Percentiles rank a stretch among this genome's conserved stretches.
These are phyloP conservation scores for Colletotrichum sp. DNA, from an alignment of 2,329 filamentous ascomycete genomes.

Conservation along the genomic window DNA sequence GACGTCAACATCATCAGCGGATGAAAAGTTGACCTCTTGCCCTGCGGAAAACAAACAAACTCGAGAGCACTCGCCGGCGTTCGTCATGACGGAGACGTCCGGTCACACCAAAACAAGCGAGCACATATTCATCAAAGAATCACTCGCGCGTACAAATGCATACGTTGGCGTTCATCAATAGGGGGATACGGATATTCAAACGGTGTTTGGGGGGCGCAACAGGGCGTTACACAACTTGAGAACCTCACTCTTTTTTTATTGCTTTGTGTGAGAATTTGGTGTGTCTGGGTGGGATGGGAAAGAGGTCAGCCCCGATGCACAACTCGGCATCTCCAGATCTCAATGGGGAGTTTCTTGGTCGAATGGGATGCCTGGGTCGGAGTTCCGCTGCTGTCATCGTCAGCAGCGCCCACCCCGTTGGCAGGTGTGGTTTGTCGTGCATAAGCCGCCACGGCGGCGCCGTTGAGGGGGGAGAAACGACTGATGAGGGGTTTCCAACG, in stretches of 20 bases:
- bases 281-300: neutral
- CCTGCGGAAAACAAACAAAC: neutral
- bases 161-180: neutral
- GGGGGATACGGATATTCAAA: neutral
- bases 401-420: neutral
- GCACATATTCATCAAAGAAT: neutral
- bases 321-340: neutral
- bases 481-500: neutral
- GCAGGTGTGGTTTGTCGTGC: neutral
- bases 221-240: neutral
- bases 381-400: neutral
- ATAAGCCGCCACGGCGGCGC: neutral
- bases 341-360: neutral
- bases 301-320: neutral
- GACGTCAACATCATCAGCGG: conserved; percentile 54
- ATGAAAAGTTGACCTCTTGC: conserved; percentile 23
- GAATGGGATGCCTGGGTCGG: neutral
- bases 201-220: neutral
- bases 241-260: neutral
- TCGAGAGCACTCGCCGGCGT: neutral
- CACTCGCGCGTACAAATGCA: neutral
- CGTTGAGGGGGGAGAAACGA: neutral
- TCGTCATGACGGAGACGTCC: conserved; percentile 1
- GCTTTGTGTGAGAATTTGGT: neutral
- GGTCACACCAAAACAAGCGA: neutral